Conservation (phyloP, 2,329 filamentous ascomycete species). For the Microdochium paspali region DNA sequence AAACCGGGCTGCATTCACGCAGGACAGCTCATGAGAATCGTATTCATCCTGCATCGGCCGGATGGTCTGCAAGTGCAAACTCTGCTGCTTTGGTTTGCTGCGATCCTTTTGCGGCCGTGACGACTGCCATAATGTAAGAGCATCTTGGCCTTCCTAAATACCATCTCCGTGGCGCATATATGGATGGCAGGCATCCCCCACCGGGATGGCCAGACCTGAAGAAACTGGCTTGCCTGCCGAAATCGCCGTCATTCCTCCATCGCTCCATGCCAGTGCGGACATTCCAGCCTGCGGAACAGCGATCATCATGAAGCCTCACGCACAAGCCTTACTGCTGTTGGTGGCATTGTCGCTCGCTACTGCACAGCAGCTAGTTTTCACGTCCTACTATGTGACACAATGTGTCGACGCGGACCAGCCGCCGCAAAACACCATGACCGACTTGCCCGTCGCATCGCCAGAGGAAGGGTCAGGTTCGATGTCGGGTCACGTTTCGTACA, state of each 20-base stretch:
- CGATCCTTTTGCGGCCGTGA: too few species aligned
- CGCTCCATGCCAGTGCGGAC: not conserved
- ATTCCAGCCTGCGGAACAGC: not conserved
- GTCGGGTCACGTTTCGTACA: slow-evolving; percentile 4
- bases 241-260: not conserved
- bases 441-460: not conserved
- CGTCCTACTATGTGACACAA: not conserved
- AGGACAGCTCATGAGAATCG: not conserved
- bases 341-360: not conserved
- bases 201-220: not conserved
- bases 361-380: not conserved
- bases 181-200: not conserved
- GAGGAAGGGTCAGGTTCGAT: not conserved
- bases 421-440: not conserved
- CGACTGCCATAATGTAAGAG: not conserved
- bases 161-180: not conserved
- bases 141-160: not conserved
- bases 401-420: not conserved
- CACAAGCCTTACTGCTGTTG: not conserved
- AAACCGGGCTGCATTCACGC: not conserved
- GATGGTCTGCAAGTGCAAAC: not conserved
- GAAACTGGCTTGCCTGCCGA: not conserved
- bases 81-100: not conserved
- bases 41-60: not conserved
- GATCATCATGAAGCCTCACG: not conserved